Conservation (phyloP, 148 eudicot species). For the Nepenthes gracilis region DNA sequence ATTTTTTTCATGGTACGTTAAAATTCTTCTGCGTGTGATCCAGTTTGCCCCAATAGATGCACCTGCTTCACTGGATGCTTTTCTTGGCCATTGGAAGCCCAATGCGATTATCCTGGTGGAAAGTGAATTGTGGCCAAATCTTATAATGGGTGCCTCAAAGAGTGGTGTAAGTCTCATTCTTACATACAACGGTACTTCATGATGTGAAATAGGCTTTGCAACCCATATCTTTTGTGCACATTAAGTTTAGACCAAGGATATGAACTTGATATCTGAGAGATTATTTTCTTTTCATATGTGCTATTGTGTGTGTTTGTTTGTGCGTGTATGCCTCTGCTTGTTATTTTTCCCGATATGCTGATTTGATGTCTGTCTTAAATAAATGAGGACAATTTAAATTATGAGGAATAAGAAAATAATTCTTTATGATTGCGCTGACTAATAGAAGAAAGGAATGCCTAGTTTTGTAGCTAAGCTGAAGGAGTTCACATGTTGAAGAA, state of each 20-base stretch:
- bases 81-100: constrained; percentile 88
- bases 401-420: no score
- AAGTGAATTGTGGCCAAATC: constrained; percentile 98
- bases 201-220: background rate
- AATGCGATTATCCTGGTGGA: constrained; percentile 65
- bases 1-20: constrained; percentile 2
- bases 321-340: no score
- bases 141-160: constrained; percentile 70
- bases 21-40: background rate
- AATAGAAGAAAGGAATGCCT: no score
- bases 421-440: no score
- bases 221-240: background rate
- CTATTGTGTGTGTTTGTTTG: no score
- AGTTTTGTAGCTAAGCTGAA: no score
- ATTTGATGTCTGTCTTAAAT: no score
- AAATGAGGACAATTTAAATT: no score
- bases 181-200: background rate
- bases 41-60: constrained; percentile 94
- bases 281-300: no score
- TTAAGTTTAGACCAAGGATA: no score
- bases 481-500: no score
- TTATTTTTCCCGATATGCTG: no score
- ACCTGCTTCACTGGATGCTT: constrained; percentile 68
- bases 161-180: constrained; percentile 41
- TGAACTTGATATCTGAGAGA: background rate